phyloP scores from a whole-genome alignment of 306 rosid species.

The Malus asiatica region DNA sequence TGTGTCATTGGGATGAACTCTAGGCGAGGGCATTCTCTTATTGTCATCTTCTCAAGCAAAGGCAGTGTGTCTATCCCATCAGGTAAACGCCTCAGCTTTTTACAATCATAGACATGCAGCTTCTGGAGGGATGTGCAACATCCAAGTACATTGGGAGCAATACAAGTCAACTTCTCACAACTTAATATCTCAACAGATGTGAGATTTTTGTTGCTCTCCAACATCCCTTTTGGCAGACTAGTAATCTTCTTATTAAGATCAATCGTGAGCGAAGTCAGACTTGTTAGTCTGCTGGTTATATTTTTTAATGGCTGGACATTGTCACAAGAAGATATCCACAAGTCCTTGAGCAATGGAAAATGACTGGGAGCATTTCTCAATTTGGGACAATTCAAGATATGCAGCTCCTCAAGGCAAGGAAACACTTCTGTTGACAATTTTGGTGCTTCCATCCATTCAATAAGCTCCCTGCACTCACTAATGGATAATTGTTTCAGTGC shows the following conservation, averaged over 20 bases:
- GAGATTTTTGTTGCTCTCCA: background rate
- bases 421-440: background rate
- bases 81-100: background rate
- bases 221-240: background rate
- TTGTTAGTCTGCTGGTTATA: background rate
- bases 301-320: background rate
- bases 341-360: background rate
- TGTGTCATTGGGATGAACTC: background rate
- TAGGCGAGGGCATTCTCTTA: rapidly evolving
- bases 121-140: background rate
- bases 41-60: background rate
- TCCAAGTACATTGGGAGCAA: background rate
- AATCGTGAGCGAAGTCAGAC: background rate
- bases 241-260: background rate
- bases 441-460: background rate
- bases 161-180: background rate
- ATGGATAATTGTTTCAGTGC: background rate
- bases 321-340: background rate
- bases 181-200: background rate
- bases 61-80: background rate
- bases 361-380: background rate
- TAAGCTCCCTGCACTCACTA: background rate
- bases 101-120: rapidly evolving
- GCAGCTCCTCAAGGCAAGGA: background rate
- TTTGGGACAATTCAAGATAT: rapidly evolving